A percentile compares a stretch with the other conserved stretches of the same genome.
Evolutionary conservation across 306 rosid genomes (phyloP).

Genomic region (Prunus kanzakura): DNA sequence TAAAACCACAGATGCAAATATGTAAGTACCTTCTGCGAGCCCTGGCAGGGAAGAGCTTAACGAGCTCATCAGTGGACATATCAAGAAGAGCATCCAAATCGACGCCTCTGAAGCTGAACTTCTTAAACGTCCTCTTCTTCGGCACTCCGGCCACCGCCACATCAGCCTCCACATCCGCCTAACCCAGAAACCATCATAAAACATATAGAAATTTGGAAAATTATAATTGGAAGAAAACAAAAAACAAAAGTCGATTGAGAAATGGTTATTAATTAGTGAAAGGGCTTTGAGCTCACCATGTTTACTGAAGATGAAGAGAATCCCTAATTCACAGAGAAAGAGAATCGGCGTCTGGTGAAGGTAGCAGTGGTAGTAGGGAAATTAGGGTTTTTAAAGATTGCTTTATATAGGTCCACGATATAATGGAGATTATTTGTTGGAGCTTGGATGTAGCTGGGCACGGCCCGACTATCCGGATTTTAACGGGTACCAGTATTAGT

Average conservation of each 20-base stretch:
- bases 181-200: not conserved
- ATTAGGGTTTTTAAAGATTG: constrained; percentile 6
- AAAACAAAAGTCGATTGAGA: not conserved
- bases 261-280: not conserved
- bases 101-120: constrained; percentile 80
- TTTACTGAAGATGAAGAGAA: not conserved
- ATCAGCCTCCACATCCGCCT: constrained; percentile 64
- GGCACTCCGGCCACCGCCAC: constrained; percentile 55
- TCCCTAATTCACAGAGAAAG: not conserved
- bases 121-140: constrained; percentile 87
- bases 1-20: not conserved
- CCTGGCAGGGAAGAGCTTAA: constrained; percentile 75
- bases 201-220: not conserved
- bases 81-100: constrained; percentile 78
- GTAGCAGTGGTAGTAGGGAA: not conserved
- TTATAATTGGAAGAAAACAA: not conserved
- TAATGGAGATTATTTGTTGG: not conserved
- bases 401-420: not conserved
- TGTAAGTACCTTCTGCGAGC: constrained; percentile 64
- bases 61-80: constrained; percentile 83
- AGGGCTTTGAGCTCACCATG: constrained; percentile 2
- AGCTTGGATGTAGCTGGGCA: not conserved
- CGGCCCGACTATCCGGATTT: not conserved
- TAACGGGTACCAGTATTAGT: not conserved
- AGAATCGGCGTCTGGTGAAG: not conserved